phyloP scores from a whole-genome alignment of 108 stramenopile species.

The Conticribra weissflogii region DNA sequence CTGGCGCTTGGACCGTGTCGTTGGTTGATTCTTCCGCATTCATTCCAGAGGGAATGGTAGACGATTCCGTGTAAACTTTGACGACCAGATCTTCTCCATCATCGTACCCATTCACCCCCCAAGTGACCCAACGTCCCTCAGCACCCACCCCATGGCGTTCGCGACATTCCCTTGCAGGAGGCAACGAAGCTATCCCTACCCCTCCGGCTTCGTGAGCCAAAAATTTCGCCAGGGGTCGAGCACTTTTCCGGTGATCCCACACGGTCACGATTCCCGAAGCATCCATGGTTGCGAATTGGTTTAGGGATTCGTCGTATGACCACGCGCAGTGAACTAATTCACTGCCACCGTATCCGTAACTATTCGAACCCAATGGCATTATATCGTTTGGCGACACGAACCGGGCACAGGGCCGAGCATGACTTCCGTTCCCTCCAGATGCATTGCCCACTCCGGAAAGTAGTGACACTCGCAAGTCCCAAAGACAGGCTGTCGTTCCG shows the following conservation, averaged over 20 bases:
- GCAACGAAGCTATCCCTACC: conserved; percentile 61
- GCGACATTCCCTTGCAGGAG: conserved; percentile 8
- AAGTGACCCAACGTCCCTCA: conserved; percentile 61
- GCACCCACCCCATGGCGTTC: background rate
- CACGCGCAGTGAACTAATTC: conserved; percentile 64
- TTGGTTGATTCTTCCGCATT: too few relatives aligned
- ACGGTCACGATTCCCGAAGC: conserved; percentile 61
- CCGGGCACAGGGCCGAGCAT: conserved; percentile 56
- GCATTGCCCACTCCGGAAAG: conserved; percentile 19
- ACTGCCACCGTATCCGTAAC: conserved; percentile 6
- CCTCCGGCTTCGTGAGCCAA: conserved; percentile 55
- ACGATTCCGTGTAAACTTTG: conserved; percentile 59
- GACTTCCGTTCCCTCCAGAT: conserved; percentile 2
- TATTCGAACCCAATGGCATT: background rate
- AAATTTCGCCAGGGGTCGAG: conserved; percentile 43
- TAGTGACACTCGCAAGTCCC: conserved; percentile 63
- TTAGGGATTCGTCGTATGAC: conserved; percentile 56
- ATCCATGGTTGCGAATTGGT: conserved; percentile 65
- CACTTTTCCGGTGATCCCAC: conserved; percentile 71
- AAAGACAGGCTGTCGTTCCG: conserved; percentile 52
- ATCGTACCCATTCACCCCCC: conserved; percentile 69
- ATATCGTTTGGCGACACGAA: conserved; percentile 40
- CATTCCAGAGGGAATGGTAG: background rate
- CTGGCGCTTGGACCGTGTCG: too few relatives aligned
- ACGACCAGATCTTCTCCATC: conserved; percentile 54